These are phyloP conservation scores for Zasmidium citrigriseum DNA, from an alignment of 2,329 filamentous ascomycete species.

Conservation along the genomic window DNA sequence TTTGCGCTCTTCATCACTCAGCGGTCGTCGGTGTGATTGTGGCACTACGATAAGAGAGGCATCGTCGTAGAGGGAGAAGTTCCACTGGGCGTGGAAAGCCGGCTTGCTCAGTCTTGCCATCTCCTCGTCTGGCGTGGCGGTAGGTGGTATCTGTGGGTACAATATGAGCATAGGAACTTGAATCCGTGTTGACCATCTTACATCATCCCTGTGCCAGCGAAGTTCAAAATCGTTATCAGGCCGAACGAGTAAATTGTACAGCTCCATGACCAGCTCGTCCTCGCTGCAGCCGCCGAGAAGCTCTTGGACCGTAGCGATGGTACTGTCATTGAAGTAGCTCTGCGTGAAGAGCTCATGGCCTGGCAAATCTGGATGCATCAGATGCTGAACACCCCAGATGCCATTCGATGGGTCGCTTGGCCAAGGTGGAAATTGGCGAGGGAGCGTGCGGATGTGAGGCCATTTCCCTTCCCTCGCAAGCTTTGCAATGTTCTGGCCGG, in stretches of 20 bases:
- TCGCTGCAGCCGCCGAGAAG: constrained; percentile 56
- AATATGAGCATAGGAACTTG: neutral
- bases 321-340: constrained; percentile 69
- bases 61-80: constrained; percentile 78
- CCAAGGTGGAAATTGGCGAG: constrained; percentile 92
- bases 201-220: constrained; percentile 84
- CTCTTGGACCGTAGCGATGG: constrained; percentile 65
- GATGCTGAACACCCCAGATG: constrained; percentile 88
- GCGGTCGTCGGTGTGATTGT: constrained; percentile 69
- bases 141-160: constrained; percentile 1
- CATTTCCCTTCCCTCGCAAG: constrained; percentile 70
- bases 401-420: constrained; percentile 56
- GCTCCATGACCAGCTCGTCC: constrained; percentile 78
- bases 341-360: constrained; percentile 62
- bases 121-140: constrained; percentile 67
- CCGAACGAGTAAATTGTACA: constrained; percentile 82
- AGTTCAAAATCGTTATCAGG: constrained; percentile 72
- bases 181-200: constrained; percentile 56
- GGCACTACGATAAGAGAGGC: constrained; percentile 74
- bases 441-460: constrained; percentile 80
- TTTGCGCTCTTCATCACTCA: constrained; percentile 68
- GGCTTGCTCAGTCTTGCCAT: constrained; percentile 58
- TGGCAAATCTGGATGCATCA: constrained; percentile 72
- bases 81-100: constrained; percentile 82
- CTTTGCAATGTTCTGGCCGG: constrained; percentile 58